phyloP scores from a whole-genome alignment of 176 grass and related monocot species.

The Rhynchospora breviuscula region DNA sequence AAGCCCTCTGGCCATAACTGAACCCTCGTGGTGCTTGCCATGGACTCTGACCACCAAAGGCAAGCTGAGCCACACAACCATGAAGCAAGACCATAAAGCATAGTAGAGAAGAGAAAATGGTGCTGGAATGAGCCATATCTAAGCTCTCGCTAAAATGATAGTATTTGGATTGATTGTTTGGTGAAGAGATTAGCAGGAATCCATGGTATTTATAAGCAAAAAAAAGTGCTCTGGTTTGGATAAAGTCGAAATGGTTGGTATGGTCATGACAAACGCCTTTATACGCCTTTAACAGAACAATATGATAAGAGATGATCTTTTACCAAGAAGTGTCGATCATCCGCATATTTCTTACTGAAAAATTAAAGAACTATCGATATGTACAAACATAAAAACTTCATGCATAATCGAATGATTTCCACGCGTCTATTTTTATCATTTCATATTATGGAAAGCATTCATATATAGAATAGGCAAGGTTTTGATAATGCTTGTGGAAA shows the following conservation, averaged over 20 bases:
- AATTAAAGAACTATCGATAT: too few relatives aligned
- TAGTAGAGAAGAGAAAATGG: background rate
- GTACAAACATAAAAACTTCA: too few relatives aligned
- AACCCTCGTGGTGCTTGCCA: conserved; percentile 15
- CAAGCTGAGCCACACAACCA: conserved; percentile 21
- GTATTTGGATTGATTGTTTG: background rate
- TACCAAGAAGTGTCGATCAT: too few relatives aligned
- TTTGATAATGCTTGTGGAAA: background rate
- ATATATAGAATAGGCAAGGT: background rate
- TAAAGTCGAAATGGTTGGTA: too few relatives aligned
- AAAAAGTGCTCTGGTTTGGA: conserved; percentile 2
- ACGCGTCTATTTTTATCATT: background rate
- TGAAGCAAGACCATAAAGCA: conserved; percentile 8
- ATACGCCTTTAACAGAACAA: too few relatives aligned
- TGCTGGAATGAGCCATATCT: conserved; percentile 17
- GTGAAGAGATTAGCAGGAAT: background rate
- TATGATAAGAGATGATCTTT: too few relatives aligned
- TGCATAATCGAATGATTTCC: background rate
- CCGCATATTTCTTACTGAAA: too few relatives aligned
- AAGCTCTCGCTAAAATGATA: background rate
- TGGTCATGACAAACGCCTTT: too few relatives aligned
- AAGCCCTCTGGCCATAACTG: conserved; percentile 1
- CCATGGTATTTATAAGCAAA: conserved; percentile 13
- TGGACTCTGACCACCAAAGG: background rate
- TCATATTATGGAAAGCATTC: background rate